Percentiles rank a stretch among this genome's conserved stretches.
Conservation (phyloP, 2,329 filamentous ascomycete species). For the Xylariaceae sp. region DNA sequence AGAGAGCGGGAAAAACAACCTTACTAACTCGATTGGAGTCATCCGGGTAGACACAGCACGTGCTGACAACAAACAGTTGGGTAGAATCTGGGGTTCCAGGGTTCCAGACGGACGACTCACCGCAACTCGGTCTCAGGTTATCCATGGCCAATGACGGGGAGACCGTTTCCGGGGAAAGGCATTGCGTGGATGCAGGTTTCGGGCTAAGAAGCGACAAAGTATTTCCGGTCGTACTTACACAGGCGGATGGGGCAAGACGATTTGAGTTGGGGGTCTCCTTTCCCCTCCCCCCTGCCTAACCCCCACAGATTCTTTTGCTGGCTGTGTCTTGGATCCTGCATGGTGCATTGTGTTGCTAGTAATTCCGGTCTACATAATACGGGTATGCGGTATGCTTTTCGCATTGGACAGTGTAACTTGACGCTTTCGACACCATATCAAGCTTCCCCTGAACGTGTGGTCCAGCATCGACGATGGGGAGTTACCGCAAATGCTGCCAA, state of each 20-base stretch:
- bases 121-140: slow-evolving; percentile 14
- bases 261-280: too few species aligned
- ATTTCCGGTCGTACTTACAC: slow-evolving; percentile 1
- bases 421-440: not conserved
- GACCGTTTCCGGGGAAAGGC: slow-evolving; percentile 1
- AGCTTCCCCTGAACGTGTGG: not conserved
- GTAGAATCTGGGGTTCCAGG: slow-evolving; percentile 5
- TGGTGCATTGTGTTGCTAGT: not conserved
- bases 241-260: too few species aligned
- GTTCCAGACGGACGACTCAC: slow-evolving; percentile 16
- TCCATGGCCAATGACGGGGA: slow-evolving; percentile 15
- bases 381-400: not conserved
- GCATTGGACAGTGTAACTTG: not conserved
- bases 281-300: not conserved
- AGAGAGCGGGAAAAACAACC: not conserved
- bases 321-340: not conserved
- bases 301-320: not conserved
- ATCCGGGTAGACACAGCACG: not conserved
- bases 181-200: slow-evolving; percentile 19
- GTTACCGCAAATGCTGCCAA: not conserved
- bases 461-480: not conserved
- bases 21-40: not conserved
- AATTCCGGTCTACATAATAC: not conserved
- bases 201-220: slow-evolving; percentile 8
- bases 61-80: not conserved